phyloP scores from a whole-genome alignment of 306 rosid species.

The Pterocarpus macrocarpus region DNA sequence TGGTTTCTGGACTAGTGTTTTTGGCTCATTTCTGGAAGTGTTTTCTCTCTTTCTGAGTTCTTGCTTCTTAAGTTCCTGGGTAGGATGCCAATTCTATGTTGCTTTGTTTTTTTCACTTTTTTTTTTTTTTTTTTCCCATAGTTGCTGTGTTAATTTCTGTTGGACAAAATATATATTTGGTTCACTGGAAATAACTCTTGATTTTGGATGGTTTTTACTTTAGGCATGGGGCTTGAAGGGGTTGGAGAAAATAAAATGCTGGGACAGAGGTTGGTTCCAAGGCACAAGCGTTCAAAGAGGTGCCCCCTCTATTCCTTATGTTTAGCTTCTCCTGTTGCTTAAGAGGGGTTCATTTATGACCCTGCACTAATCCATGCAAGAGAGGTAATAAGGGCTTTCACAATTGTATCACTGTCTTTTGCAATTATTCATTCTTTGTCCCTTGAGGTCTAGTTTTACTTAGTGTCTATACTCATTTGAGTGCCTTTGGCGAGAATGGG shows the following conservation, averaged over 20 bases:
- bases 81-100: conserved; percentile 49
- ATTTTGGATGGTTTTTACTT: conserved; percentile 46
- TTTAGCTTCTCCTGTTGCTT: conserved; percentile 30
- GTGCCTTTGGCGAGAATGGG: conserved; percentile 32
- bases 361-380: conserved; percentile 34
- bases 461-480: conserved; percentile 39
- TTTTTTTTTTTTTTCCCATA: background rate
- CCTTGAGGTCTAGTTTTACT: conserved; percentile 38
- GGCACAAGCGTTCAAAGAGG: conserved; percentile 84
- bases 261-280: conserved; percentile 56
- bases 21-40: conserved; percentile 40
- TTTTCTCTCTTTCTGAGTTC: conserved; percentile 36
- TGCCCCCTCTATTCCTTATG: conserved; percentile 39
- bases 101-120: conserved; percentile 9
- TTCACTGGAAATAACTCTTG: conserved; percentile 46
- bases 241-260: conserved; percentile 50
- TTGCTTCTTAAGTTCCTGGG: conserved; percentile 53
- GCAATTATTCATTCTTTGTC: conserved; percentile 26
- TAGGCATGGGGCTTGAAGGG: conserved; percentile 75
- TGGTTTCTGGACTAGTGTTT: conserved; percentile 48
- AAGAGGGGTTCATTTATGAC: conserved; percentile 45
- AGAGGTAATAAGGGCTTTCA: conserved; percentile 47
- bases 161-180: conserved; percentile 19
- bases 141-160: conserved; percentile 9
- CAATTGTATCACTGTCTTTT: conserved; percentile 33